Conservation (phyloP, 768 basidiomycete genomes). For the Tricholoma matsutake region DNA sequence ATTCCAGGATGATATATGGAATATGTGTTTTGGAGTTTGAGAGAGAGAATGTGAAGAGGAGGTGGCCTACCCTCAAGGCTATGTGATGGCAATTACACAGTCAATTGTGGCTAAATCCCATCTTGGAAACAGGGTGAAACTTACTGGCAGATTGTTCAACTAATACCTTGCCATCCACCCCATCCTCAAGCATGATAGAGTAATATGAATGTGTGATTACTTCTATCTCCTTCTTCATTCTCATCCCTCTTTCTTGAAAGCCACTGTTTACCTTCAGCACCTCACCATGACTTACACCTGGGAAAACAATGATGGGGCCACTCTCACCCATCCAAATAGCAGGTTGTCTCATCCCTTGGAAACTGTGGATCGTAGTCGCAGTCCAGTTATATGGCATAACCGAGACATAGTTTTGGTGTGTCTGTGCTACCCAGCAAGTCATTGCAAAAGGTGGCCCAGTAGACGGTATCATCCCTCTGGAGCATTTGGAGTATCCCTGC, state of each 20-base stretch:
- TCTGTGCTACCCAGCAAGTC: constrained; percentile 86
- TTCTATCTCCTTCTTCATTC: constrained; percentile 51
- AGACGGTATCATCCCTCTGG: constrained; percentile 78
- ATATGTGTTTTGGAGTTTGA: too few relatives aligned
- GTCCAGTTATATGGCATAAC: constrained; percentile 71
- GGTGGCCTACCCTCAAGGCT: too few relatives aligned
- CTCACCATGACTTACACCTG: constrained; percentile 40
- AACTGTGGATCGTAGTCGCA: constrained; percentile 56
- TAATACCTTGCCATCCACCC: constrained; percentile 46
- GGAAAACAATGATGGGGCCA: constrained; percentile 57
- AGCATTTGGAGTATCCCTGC: constrained; percentile 65
- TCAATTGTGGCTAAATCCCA: background rate
- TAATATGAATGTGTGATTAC: constrained; percentile 56
- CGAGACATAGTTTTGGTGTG: constrained; percentile 72
- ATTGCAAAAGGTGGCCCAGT: constrained; percentile 78
- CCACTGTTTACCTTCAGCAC: constrained; percentile 38
- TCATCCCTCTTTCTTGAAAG: constrained; percentile 60
- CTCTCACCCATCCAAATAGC: constrained; percentile 91
- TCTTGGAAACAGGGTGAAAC: constrained; percentile 20
- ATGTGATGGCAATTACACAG: too few relatives aligned
- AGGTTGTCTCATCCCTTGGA: constrained; percentile 78
- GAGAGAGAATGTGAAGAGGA: too few relatives aligned
- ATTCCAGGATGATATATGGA: constrained; percentile 67
- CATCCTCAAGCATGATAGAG: constrained; percentile 52
- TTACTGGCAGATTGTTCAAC: constrained; percentile 63